A percentile compares a stretch with the other conserved stretches of the same genome.
These are phyloP conservation scores for Fraxinus velutina DNA, from an alignment of 305 asterid species.

Conservation along the genomic window DNA sequence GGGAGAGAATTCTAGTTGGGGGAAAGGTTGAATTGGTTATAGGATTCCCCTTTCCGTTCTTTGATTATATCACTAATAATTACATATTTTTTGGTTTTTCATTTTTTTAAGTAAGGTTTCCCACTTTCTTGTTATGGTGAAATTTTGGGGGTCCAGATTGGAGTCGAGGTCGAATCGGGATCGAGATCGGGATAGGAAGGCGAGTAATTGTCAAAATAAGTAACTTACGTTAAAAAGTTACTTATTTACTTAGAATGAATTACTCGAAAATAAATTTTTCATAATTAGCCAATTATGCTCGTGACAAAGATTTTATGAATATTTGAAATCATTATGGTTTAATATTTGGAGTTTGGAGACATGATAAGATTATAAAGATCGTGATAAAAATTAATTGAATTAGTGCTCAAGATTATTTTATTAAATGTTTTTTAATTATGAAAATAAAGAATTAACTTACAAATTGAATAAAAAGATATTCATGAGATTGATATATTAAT, in stretches of 20 bases:
- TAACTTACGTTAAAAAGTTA: no score
- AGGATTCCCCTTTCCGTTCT: background rate
- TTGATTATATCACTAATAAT: background rate
- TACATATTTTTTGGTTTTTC: constrained; percentile 22
- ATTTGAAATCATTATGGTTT: background rate
- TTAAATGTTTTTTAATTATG: background rate
- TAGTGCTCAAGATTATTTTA: background rate
- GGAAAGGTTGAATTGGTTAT: constrained; percentile 21
- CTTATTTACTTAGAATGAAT: background rate
- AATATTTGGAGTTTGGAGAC: background rate
- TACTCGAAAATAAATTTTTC: background rate
- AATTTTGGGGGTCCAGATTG: background rate
- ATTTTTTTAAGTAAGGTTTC: constrained; percentile 6
- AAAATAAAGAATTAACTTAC: background rate
- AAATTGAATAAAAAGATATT: background rate
- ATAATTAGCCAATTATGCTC: background rate
- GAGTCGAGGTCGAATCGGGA: background rate
- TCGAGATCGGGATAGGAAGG: background rate
- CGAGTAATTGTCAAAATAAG: background rate
- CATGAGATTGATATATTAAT: background rate
- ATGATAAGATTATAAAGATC: background rate
- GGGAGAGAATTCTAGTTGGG: constrained; percentile 6
- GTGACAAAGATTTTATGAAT: background rate
- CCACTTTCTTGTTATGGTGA: background rate
- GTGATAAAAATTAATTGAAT: background rate